These are phyloP conservation scores for Crepidotus variabilis DNA, from an alignment of 768 basidiomycete species.

Conservation along the genomic window DNA sequence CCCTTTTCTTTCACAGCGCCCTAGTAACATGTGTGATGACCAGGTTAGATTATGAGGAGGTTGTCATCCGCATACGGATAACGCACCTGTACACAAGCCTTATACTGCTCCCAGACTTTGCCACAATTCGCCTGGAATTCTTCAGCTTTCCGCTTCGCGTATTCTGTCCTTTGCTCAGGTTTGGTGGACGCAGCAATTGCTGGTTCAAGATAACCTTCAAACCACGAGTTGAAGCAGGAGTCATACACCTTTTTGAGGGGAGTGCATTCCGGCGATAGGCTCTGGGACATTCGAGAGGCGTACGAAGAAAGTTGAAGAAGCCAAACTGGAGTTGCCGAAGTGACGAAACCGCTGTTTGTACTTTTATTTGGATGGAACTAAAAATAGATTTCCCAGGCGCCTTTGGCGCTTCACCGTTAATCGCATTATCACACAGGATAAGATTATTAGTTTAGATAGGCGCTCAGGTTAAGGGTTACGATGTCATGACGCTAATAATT, in stretches of 20 bases:
- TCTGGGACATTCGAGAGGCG: conserved; percentile 58
- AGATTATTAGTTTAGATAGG: no score
- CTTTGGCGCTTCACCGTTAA: no score
- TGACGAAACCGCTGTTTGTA: no score
- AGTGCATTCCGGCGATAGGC: conserved; percentile 82
- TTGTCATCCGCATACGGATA: neutral
- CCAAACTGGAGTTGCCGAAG: neutral
- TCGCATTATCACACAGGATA: no score
- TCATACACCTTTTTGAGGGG: conserved; percentile 89
- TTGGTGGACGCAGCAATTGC: conserved; percentile 43
- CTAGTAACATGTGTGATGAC: conserved; percentile 33
- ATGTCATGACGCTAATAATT: no score
- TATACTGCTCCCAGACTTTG: conserved; percentile 76
- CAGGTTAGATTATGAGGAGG: no score
- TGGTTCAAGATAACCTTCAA: conserved; percentile 93
- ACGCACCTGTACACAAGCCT: conserved; percentile 78
- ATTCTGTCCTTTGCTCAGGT: conserved; percentile 40
- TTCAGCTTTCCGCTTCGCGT: conserved; percentile 75
- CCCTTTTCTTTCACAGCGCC: conserved; percentile 78
- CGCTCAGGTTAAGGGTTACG: no score
- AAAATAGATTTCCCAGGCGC: no score
- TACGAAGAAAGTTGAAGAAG: neutral
- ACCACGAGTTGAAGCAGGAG: conserved; percentile 96
- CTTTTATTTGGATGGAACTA: no score
- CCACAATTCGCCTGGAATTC: conserved; percentile 89